Percentiles rank a stretch among this genome's conserved stretches.
Evolutionary conservation across 169 alveolate species (phyloP).

Genomic region (Cryptosporidium xiaoi): DNA sequence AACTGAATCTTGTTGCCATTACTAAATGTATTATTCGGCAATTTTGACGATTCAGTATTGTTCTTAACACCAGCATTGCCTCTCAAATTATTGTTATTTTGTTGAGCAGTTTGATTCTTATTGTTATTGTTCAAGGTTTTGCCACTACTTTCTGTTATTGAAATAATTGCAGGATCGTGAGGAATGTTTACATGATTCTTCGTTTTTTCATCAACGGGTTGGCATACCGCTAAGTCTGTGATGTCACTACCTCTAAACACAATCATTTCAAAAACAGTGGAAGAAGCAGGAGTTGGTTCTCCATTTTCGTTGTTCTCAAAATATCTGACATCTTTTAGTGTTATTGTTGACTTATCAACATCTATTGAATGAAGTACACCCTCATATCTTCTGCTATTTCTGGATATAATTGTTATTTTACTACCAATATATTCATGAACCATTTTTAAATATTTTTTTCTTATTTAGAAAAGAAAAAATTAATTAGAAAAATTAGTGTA

Average conservation of each 20-base stretch:
- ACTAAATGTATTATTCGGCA: constrained; percentile 11
- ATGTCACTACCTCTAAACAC: constrained; percentile 74
- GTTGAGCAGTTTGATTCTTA: neutral
- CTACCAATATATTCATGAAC: constrained; percentile 73
- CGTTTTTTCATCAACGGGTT: neutral
- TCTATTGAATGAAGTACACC: constrained; percentile 71
- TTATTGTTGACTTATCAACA: constrained; percentile 63
- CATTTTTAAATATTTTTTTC: neutral
- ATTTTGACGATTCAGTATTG: neutral
- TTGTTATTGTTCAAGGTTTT: neutral
- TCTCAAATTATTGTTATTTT: neutral
- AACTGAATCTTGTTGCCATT: too few relatives aligned
- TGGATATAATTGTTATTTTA: constrained; percentile 65
- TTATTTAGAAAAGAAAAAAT: too few relatives aligned
- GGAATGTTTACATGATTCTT: constrained; percentile 16
- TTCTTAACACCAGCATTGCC: neutral
- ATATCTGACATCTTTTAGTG: constrained; percentile 68
- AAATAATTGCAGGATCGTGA: constrained; percentile 51
- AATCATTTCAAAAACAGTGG: constrained; percentile 66
- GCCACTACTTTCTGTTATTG: constrained; percentile 7
- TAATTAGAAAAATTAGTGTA: neutral
- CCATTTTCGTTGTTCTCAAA: constrained; percentile 45
- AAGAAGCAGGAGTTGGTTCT: constrained; percentile 44
- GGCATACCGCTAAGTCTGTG: constrained; percentile 71
- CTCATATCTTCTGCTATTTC: constrained; percentile 65